Conservation (phyloP, 2,329 filamentous ascomycete genomes). For the Fusarium brachygibbosum region DNA sequence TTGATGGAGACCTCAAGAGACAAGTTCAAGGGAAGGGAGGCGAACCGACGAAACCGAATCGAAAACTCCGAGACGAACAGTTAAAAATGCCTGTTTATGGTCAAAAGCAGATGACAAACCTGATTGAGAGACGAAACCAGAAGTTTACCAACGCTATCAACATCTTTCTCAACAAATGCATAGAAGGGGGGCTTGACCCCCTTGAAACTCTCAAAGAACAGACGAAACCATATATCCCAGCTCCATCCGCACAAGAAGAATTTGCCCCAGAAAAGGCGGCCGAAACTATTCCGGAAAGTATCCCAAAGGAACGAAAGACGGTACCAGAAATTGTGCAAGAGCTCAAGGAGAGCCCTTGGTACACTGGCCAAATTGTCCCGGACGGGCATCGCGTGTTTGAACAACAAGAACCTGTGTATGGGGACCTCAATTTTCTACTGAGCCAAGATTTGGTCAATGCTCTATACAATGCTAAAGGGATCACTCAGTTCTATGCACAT, state of each 20-base stretch:
- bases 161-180: constrained; percentile 80
- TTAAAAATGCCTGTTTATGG: constrained; percentile 93
- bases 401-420: constrained; percentile 83
- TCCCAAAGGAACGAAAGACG: constrained; percentile 82
- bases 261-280: constrained; percentile 50
- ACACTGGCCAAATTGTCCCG: constrained; percentile 91
- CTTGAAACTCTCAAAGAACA: constrained; percentile 73
- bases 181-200: constrained; percentile 74
- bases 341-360: constrained; percentile 86
- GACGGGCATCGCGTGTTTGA: constrained; percentile 94
- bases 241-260: constrained; percentile 61
- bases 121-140: constrained; percentile 90
- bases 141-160: constrained; percentile 86
- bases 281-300: constrained; percentile 73
- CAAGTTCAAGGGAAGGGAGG: constrained; percentile 80
- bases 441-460: constrained; percentile 97
- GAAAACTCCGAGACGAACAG: constrained; percentile 80
- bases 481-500: constrained; percentile 88
- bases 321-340: constrained; percentile 89
- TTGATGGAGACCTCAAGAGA: constrained; percentile 90
- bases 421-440: constrained; percentile 85
- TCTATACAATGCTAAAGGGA: constrained; percentile 90
- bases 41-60: constrained; percentile 75
- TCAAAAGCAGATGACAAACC: constrained; percentile 88
- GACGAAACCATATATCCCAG: constrained; percentile 72